Conservation (phyloP, 2,329 filamentous ascomycete genomes). For the Neopestalotiopsis rosae region DNA sequence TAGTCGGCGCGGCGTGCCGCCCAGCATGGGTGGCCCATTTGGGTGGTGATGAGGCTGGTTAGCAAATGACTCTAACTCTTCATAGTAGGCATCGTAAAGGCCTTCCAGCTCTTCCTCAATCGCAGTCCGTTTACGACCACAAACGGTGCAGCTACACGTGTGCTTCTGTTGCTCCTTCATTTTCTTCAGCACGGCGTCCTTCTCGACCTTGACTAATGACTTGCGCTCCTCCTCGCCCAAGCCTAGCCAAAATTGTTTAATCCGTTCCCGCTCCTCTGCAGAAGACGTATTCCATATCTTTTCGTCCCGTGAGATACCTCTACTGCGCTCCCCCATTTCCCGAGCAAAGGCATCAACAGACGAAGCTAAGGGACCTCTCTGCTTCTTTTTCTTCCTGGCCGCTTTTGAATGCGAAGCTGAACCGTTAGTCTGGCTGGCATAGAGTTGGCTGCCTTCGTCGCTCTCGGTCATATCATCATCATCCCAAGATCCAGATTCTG, state of each 20-base stretch:
- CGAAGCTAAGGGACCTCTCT: conserved; percentile 38
- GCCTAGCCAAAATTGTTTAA: conserved; percentile 97
- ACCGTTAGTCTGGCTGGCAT: conserved; percentile 41
- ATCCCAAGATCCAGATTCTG: conserved; percentile 51
- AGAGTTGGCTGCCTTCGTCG: conserved; percentile 55
- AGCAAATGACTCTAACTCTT: conserved; percentile 96
- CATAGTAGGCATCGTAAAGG: conserved; percentile 97
- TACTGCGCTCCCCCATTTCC: conserved; percentile 26
- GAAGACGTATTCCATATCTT: conserved; percentile 98
- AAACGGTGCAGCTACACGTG: conserved; percentile 97
- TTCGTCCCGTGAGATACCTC: conserved; percentile 66
- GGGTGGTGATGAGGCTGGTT: conserved; percentile 74
- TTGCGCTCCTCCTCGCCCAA: conserved; percentile 93
- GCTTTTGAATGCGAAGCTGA: conserved; percentile 53
- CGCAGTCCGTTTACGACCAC: conserved; percentile 91
- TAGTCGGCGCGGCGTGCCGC: conserved; percentile 69
- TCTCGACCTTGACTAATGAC: conserved; percentile 95
- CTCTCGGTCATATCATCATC: conserved; percentile 57
- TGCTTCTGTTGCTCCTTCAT: conserved; percentile 99
- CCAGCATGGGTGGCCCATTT: conserved; percentile 72
- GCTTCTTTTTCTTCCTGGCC: conserved; percentile 73
- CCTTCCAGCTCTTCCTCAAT: conserved; percentile 98
- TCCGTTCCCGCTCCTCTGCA: conserved; percentile 92
- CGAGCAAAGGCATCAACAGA: conserved; percentile 27
- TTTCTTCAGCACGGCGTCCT: conserved; percentile 95